Evolutionary conservation across 2,329 filamentous ascomycete genomes (phyloP).

Genomic region (Cladobotryum mycophilum): DNA sequence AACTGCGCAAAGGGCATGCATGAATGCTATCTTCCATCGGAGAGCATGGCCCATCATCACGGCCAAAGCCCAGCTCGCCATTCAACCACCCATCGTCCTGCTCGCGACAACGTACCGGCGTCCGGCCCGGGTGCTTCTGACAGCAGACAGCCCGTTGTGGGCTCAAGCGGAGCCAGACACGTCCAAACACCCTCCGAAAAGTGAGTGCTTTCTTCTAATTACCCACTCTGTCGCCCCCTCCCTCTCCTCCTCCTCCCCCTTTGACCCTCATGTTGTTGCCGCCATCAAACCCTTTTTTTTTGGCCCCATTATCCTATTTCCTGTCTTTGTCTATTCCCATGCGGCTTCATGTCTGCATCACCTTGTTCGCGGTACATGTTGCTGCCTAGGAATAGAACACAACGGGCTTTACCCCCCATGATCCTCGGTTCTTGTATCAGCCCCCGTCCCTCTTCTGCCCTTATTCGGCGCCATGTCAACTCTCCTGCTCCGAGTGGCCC

Average conservation of each 20-base stretch:
- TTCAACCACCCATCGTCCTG: constrained; percentile 41
- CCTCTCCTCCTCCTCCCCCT: not conserved
- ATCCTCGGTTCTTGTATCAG: constrained; percentile 5
- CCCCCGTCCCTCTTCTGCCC: not conserved
- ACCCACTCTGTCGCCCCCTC: not conserved
- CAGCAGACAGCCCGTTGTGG: constrained; percentile 36
- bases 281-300: not conserved
- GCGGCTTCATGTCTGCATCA: not conserved
- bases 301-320: not conserved
- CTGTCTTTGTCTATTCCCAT: not conserved
- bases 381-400: not conserved
- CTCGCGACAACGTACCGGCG: constrained; percentile 49
- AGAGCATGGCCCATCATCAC: constrained; percentile 54
- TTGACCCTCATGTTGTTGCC: not conserved
- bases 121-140: constrained; percentile 43
- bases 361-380: not conserved
- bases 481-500: constrained; percentile 11
- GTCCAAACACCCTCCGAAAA: constrained; percentile 45
- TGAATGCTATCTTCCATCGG: constrained; percentile 56
- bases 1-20: constrained; percentile 60
- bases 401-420: not conserved
- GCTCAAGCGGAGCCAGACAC: constrained; percentile 41
- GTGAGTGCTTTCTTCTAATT: constrained; percentile 36
- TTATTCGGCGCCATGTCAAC: constrained; percentile 2
- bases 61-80: constrained; percentile 51